Base-by-base conservation (phyloP, 805 yeast genomes). In the Candida montana region DNA sequence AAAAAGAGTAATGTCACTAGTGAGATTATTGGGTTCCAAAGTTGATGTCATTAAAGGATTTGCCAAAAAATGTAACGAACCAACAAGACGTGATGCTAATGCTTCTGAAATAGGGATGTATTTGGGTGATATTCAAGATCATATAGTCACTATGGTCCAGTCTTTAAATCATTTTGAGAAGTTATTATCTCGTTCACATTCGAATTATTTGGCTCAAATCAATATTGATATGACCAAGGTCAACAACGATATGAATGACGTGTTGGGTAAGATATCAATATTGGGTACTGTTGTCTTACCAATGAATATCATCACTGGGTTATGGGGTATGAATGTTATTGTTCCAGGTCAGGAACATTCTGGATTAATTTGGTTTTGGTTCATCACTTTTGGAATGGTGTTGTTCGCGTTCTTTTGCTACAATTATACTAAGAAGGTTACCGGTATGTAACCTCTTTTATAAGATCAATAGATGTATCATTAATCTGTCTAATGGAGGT, bases 21-120 rank as follows among this genome's bases (percentile, higher is more conserved):
- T 88, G 47, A 67, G 98, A 40, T 70, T 93, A 35, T 63, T 93
- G 41, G 95, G 96, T 3, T 81, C 88, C 38, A 93, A 93, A 64
- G 98, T 97, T 0, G 99, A 93, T 63, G 99, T 93, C n/a, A 87
- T 93, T 51, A 87, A 86, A 57, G 97, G 96, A 0, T 89, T 93
- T 58, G 83, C 95, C 36, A 93, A 93, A 59, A 69, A 97, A 45
- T 88, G 93, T 58, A 83, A 80, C 49, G 96, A 89, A 52, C 87
- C 74, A 47, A 83, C 85, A 87, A 84, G 78, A 45, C 79, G 75
- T 32, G 83, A 87, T 0, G 88, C 91, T 39, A 33, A 18, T 7
- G 72, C 81, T 48, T 77, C 82, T 11, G 98, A 91, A 56, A 91
- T 93, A 54, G 95, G 44, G 7, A 44, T 44, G 47, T 44, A 44